These are phyloP conservation scores for Hemerocallis citrina DNA, from an alignment of 106 monocot species.

Conservation along the genomic window DNA sequence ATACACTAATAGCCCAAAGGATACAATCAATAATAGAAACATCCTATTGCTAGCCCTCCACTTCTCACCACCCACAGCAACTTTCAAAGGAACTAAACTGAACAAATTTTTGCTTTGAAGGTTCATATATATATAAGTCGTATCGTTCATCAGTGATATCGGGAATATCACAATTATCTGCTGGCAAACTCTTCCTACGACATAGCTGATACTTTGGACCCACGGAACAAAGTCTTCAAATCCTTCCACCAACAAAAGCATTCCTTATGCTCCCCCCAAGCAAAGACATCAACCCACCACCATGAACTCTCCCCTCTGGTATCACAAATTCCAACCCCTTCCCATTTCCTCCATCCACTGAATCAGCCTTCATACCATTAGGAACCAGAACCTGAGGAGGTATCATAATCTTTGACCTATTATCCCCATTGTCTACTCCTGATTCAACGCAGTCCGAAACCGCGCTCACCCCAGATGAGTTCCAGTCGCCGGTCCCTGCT, in stretches of 20 bases:
- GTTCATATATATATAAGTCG: not conserved
- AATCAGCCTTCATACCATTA: constrained; percentile 40
- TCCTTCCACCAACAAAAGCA: constrained; percentile 17
- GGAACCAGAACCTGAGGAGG: constrained; percentile 68
- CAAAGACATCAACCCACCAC: constrained; percentile 78
- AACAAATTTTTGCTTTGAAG: not conserved
- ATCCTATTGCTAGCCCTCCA: no score
- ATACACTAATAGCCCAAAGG: no score
- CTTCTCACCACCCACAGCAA: no score
- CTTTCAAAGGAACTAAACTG: not conserved
- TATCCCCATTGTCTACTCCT: constrained; percentile 11
- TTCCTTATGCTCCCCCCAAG: constrained; percentile 64
- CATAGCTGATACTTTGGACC: not conserved
- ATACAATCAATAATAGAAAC: no score
- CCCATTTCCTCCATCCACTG: constrained; percentile 12
- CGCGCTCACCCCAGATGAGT: constrained; percentile 43
- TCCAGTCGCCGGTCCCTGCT: constrained; percentile 24
- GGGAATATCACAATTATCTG: no score
- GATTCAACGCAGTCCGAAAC: constrained; percentile 50
- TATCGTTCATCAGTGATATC: no score
- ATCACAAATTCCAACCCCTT: constrained; percentile 24
- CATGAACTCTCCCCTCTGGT: constrained; percentile 90
- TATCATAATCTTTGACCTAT: constrained; percentile 24
- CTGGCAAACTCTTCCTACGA: not conserved
- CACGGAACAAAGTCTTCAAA: constrained; percentile 10